Conservation (phyloP, 805 yeast genomes). For the Ogataea parapolymorpha region DNA sequence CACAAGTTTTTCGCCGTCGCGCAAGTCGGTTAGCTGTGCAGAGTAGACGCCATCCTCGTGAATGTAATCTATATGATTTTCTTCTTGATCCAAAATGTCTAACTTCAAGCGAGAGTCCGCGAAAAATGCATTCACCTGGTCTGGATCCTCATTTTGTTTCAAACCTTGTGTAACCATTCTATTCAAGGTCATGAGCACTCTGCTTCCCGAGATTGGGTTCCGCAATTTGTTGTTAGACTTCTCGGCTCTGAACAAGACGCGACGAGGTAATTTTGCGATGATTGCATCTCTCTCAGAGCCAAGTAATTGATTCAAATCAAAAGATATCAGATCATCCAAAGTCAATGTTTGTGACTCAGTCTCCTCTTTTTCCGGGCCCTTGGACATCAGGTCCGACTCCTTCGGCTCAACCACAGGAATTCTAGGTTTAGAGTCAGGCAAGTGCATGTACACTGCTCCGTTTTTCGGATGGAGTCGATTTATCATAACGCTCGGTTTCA, state of each 20-base stretch:
- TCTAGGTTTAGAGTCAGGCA: slow-evolving; percentile 29
- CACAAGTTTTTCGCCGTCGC: slow-evolving; percentile 18
- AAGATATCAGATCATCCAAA: slow-evolving; percentile 27
- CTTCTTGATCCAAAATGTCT: slow-evolving; percentile 15
- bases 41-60: slow-evolving; percentile 23
- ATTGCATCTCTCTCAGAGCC: slow-evolving; percentile 21
- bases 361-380: slow-evolving; percentile 6
- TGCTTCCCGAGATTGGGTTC: slow-evolving; percentile 14
- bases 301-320: slow-evolving; percentile 23
- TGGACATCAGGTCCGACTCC: background rate
- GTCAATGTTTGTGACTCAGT: slow-evolving; percentile 16
- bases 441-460: slow-evolving; percentile 67
- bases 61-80: slow-evolving; percentile 16
- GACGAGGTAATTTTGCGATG: slow-evolving; percentile 27
- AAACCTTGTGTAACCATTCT: slow-evolving; percentile 11
- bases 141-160: slow-evolving; percentile 13
- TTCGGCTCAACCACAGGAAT: slow-evolving; percentile 31
- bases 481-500: slow-evolving; percentile 79
- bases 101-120: slow-evolving; percentile 17
- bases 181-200: slow-evolving; percentile 12
- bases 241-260: slow-evolving; percentile 26
- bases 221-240: slow-evolving; percentile 16
- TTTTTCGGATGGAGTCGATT: slow-evolving; percentile 66
- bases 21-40: slow-evolving; percentile 15
- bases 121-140: slow-evolving; percentile 22